Evolutionary conservation across 441 rosid species (phyloP), one percentile per base, ranked within the genome.

Genomic region (Populus hybrid): DNA sequence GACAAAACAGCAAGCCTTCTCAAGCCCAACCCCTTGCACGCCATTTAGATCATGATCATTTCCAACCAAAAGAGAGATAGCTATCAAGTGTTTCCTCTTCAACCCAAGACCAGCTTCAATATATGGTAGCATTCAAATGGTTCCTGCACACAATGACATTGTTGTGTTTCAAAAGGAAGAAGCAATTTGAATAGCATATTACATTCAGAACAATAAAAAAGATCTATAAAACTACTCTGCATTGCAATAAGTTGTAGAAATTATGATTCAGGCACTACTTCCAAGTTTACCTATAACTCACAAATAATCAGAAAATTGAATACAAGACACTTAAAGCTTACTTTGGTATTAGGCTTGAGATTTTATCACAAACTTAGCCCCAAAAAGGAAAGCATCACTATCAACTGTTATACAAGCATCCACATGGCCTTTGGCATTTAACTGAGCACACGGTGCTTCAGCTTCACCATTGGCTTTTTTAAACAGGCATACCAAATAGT

Each of bases 391-490:
- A 23, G 97, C 94, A 85, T 95, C 99, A 77, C 97, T 92, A 65
- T 93, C 99, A 80, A 94, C 87, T 18, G 98, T 93, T 77, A 95
- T 88, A 87, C 97, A 93, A 75, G 97, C 97, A 86, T 90, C 93
- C 3, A 95, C 99, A 83, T 66, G 80, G 69, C 98, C 98, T 79
- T 89, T 85, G 23, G 67, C 77, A 77, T 93, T 95, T 78, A 95
- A 80, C 84, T 91, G 95, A 6, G 95, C 97, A 78, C 98, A 95
- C 75, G 91, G 84, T 30, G 94, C 98, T 85, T 95, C 98, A 83
- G 98, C 99, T 86, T 95, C 99, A 42, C 97, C 95, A 36, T 84
- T 87, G 6, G 97, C 95, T 82, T 83, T 85, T 20, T 92, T 30
- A 46, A 77, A 93, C 92, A 8, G 97, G 99, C 85, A 95, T 91